Evolutionary conservation across 768 basidiomycete species (phyloP).

Genomic region (Cyclocybe cylindracea): DNA sequence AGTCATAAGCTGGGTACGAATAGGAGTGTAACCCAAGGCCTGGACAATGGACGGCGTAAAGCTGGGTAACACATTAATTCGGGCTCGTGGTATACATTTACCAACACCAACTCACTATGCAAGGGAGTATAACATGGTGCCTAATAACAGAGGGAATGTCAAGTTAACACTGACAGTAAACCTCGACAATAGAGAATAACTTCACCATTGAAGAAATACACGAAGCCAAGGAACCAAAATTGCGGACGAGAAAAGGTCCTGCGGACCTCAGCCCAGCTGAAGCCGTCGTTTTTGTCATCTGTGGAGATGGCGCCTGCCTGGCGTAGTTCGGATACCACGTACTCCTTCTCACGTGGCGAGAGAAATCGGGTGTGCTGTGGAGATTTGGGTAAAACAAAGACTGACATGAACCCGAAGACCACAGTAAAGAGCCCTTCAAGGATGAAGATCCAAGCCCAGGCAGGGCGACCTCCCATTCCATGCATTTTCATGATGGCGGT

Average conservation of each 20-base stretch:
- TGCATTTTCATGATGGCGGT: constrained; percentile 60
- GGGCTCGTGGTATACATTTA: too few relatives aligned
- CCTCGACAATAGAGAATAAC: not conserved
- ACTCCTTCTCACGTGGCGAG: constrained; percentile 8
- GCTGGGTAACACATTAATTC: not conserved
- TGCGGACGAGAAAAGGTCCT: constrained; percentile 36
- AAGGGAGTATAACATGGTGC: constrained; percentile 18
- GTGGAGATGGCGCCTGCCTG: constrained; percentile 13
- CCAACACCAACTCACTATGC: constrained; percentile 15
- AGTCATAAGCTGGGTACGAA: constrained; percentile 40
- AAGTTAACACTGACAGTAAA: too few relatives aligned
- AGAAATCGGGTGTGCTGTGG: constrained; percentile 10
- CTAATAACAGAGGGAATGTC: not conserved
- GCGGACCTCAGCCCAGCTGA: constrained; percentile 40
- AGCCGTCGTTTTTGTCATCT: constrained; percentile 25
- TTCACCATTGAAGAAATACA: constrained; percentile 35
- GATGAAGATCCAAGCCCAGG: constrained; percentile 68
- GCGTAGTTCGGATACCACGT: not conserved
- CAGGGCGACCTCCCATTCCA: constrained; percentile 47
- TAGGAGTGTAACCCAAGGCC: constrained; percentile 41
- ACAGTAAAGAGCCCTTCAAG: constrained; percentile 12
- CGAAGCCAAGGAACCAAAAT: constrained; percentile 30
- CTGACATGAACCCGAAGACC: not conserved
- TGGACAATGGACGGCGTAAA: constrained; percentile 51
- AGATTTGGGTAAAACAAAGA: not conserved